Base-by-base conservation (phyloP, 441 rosid genomes). In the Adansonia madagascariensis region DNA sequence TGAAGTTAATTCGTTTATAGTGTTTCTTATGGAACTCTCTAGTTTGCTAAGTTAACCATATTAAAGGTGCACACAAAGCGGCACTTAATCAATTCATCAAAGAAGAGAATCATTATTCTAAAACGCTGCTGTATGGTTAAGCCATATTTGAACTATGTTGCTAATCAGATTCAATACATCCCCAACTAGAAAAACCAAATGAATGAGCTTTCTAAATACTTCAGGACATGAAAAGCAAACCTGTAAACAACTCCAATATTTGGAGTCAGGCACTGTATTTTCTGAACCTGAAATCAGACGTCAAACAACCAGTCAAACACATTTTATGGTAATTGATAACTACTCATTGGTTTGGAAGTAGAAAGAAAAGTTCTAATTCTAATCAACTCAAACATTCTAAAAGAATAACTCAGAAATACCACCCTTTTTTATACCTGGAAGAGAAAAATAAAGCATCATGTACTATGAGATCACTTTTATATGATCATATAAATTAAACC, bases 191-290 rank as follows among this genome's bases (percentile, higher is more conserved):
- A 17, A 0, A 8, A 79, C 8, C 39, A 75, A 53, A 49, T 6
- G 50, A 74, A 43, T n/a, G 66, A 63, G 49, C 62, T 31, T 69
- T 14, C 68, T 43, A 75, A 24, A 64, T 64, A 70, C 60, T 15
- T 20, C 0, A 11, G 79, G 47, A 60, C 39, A 79, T 18, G 27
- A 49, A 60, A 80, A 78, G 35, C 85, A 80, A 68, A 95, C 99
- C 98, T 95, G 89, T 94, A 95, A 14, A 94, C 99, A 83, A 91
- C 94, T 84, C 98, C 99, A 77, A 94, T 94, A 77, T 95, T 92
- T 44, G 97, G 98, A 3, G 99, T 95, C 80, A 95, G 80, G 22
- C 73, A 78, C 81, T 95, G 97, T 80, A 95, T 92, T 88, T 95
- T 95, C 79, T 94, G 95, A 87, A 95, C 97, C 99, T 95, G 89